phyloP scores from a whole-genome alignment of 352 stramenopile genomes.

The Phytophthora meadii region DNA sequence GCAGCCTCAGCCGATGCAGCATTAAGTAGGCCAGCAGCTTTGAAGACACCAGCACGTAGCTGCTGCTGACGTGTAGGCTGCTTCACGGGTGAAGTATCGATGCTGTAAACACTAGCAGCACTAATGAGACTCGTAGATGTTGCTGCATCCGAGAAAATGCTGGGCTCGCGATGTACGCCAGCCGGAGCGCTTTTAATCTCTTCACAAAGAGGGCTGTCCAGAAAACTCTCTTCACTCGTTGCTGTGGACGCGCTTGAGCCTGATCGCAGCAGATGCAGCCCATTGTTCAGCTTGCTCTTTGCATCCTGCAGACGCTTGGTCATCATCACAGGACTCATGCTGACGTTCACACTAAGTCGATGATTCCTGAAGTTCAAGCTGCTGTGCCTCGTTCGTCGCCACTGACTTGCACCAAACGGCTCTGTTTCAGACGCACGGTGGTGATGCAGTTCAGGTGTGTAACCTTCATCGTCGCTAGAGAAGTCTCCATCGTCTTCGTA shows the following conservation, averaged over 20 bases:
- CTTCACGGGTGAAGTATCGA: constrained; percentile 1
- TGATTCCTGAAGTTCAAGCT: constrained; percentile 38
- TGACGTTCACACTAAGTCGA: constrained; percentile 41
- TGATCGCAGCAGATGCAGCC: constrained; percentile 53
- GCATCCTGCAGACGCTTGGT: constrained; percentile 39
- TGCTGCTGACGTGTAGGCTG: constrained; percentile 39
- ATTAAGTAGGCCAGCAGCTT: constrained; percentile 56
- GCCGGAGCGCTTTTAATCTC: constrained; percentile 32
- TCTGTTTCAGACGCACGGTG: constrained; percentile 22
- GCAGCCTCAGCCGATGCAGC: constrained; percentile 61
- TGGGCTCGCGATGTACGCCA: constrained; percentile 27
- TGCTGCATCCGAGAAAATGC: constrained; percentile 20
- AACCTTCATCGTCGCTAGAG: constrained; percentile 68
- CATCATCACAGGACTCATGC: constrained; percentile 34
- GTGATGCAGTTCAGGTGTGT: constrained; percentile 36
- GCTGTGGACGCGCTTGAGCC: constrained; percentile 54
- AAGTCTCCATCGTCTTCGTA: constrained; percentile 59
- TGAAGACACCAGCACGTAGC: constrained; percentile 50
- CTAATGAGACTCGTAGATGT: constrained; percentile 22
- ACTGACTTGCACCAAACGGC: constrained; percentile 20
- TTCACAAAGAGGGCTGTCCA: constrained; percentile 36
- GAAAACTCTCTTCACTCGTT: constrained; percentile 58
- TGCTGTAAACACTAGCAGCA: constrained; percentile 10
- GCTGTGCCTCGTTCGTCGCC: constrained; percentile 38
- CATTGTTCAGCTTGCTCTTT: constrained; percentile 37